A percentile compares a stretch with the other conserved stretches of the same genome.
These are phyloP conservation scores for Pichia sp. DNA, from an alignment of 1,139 yeast species.

Conservation along the genomic window DNA sequence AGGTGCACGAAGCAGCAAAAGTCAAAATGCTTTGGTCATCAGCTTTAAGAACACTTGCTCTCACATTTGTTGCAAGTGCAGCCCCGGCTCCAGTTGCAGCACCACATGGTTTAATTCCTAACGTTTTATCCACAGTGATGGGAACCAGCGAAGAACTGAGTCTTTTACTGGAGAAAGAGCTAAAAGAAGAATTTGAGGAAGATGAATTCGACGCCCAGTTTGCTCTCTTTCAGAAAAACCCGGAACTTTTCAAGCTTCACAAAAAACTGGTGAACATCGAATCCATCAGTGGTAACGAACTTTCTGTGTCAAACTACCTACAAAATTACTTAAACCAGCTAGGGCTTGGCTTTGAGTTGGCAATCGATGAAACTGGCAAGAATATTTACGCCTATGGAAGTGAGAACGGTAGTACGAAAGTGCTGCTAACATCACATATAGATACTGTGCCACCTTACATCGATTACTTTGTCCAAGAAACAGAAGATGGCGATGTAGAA, in stretches of 20 bases:
- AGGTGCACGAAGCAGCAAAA: not conserved
- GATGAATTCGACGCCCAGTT: not conserved
- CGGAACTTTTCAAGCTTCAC: constrained; percentile 26
- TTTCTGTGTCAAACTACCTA: constrained; percentile 21
- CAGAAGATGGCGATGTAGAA: constrained; percentile 37
- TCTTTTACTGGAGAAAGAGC: not conserved
- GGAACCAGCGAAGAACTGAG: not conserved
- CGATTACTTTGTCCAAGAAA: constrained; percentile 38
- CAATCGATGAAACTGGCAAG: constrained; percentile 33
- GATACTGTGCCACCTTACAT: constrained; percentile 71
- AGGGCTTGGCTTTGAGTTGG: constrained; percentile 39
- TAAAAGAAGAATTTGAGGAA: not conserved
- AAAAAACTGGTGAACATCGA: constrained; percentile 23
- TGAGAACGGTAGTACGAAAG: constrained; percentile 40
- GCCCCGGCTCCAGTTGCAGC: constrained; percentile 8
- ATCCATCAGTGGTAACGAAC: constrained; percentile 28
- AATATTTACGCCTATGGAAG: constrained; percentile 60
- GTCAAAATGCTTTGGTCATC: not conserved
- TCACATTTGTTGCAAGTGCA: constrained; percentile 4
- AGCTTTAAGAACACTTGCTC: not conserved
- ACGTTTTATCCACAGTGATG: not conserved
- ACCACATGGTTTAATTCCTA: not conserved
- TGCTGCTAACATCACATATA: constrained; percentile 58
- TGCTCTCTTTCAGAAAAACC: constrained; percentile 14
- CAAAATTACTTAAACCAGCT: constrained; percentile 17